Conservation (phyloP, 202 grass and related monocot genomes). For the Dendrocalamus latiflorus region DNA sequence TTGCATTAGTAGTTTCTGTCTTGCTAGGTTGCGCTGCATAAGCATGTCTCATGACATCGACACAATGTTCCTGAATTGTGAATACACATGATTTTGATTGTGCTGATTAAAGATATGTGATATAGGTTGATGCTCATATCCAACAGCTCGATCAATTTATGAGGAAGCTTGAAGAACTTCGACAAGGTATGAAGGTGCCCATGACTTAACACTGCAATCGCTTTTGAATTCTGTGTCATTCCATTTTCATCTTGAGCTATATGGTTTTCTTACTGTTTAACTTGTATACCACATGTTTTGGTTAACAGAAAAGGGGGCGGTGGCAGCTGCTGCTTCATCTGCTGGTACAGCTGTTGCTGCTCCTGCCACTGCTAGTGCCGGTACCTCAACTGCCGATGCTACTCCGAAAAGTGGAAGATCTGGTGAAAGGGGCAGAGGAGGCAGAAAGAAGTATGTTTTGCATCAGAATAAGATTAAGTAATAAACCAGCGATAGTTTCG, state of each 20-base stretch:
- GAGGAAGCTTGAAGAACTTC: conserved; percentile 82
- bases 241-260: background rate
- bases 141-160: conserved; percentile 93
- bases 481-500: background rate
- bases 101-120: conserved; percentile 34
- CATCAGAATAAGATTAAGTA: background rate
- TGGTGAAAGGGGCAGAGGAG: conserved; percentile 78
- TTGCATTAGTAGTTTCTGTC: conserved; percentile 14
- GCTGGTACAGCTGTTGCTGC: conserved; percentile 9
- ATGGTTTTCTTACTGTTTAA: background rate
- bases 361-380: conserved; percentile 26
- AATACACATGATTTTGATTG: conserved; percentile 13
- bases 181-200: conserved; percentile 39
- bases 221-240: background rate
- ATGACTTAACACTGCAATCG: background rate
- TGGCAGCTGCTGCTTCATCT: conserved; percentile 11
- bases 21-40: conserved; percentile 22
- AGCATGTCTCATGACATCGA: conserved; percentile 21
- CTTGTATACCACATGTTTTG: conserved; percentile 1
- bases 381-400: conserved; percentile 33
- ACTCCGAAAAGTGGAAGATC: conserved; percentile 55
- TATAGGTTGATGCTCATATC: conserved; percentile 93
- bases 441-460: conserved; percentile 81
- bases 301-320: conserved; percentile 52
- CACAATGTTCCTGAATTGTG: conserved; percentile 22